phyloP scores from a whole-genome alignment of 1,139 yeast genomes.

The Blastobotrys elegans region DNA sequence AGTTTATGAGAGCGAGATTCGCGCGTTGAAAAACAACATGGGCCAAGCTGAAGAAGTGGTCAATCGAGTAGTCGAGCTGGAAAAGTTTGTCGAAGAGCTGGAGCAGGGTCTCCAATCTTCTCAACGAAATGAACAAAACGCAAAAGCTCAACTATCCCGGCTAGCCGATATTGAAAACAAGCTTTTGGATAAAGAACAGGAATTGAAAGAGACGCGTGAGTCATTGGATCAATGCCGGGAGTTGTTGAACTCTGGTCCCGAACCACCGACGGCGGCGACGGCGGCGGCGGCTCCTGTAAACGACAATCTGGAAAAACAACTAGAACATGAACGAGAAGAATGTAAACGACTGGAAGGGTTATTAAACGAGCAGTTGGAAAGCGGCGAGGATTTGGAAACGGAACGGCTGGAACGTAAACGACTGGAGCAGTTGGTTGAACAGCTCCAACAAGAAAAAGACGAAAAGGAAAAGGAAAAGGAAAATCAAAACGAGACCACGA shows the following conservation, averaged over 20 bases:
- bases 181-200: slow-evolving; percentile 31
- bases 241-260: not conserved
- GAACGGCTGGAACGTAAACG: slow-evolving; percentile 12
- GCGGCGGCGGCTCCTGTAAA: not conserved
- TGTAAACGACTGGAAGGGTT: not conserved
- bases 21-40: slow-evolving; percentile 24
- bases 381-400: slow-evolving; percentile 7
- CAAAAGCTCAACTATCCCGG: slow-evolving; percentile 24
- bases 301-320: not conserved
- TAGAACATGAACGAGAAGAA: slow-evolving; percentile 6
- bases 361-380: not conserved
- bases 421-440: slow-evolving; percentile 2
- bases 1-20: slow-evolving; percentile 27
- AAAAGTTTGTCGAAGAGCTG: slow-evolving; percentile 24
- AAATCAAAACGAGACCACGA: slow-evolving; percentile 17
- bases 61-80: slow-evolving; percentile 22
- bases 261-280: not conserved
- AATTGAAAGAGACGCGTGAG: slow-evolving; percentile 26
- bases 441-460: slow-evolving; percentile 18
- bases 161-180: slow-evolving; percentile 33
- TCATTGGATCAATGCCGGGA: slow-evolving; percentile 26
- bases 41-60: slow-evolving; percentile 23
- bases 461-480: slow-evolving; percentile 19
- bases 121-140: slow-evolving; percentile 26
- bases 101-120: slow-evolving; percentile 24